These are phyloP conservation scores for Arthrobotrys musiformis DNA, from an alignment of 2,329 filamentous ascomycete genomes.

Conservation along the genomic window DNA sequence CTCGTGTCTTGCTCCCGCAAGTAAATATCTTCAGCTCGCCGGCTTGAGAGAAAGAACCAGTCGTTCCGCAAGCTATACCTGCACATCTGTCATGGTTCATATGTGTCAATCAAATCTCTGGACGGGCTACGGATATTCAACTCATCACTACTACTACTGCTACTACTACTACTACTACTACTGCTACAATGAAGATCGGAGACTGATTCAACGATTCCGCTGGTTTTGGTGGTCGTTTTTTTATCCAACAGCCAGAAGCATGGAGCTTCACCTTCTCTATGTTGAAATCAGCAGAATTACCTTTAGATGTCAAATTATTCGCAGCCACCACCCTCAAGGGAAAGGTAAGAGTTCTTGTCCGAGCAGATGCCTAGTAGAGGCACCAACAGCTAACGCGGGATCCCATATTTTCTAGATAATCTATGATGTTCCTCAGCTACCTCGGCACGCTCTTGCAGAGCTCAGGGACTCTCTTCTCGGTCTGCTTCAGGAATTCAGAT, in stretches of 20 bases:
- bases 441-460: conserved; percentile 76
- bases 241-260: conserved; percentile 76
- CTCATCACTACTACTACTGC: conserved; percentile 11
- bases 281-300: conserved; percentile 80
- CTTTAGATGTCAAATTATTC: conserved; percentile 85
- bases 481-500: conserved; percentile 81
- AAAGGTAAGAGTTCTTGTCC: conserved; percentile 74
- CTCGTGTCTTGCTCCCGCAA: conserved; percentile 35
- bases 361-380: conserved; percentile 11
- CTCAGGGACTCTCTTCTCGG: conserved; percentile 85
- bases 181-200: conserved; percentile 46
- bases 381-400: not conserved
- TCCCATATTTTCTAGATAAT: conserved; percentile 75
- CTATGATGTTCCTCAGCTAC: conserved; percentile 92
- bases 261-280: conserved; percentile 90
- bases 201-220: conserved; percentile 39
- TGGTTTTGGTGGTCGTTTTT: conserved; percentile 45
- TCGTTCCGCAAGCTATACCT: conserved; percentile 26
- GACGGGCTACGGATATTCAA: conserved; percentile 49
- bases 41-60: conserved; percentile 27
- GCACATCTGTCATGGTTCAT: conserved; percentile 43
- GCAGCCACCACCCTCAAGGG: conserved; percentile 96
- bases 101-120: conserved; percentile 47
- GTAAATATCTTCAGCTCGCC: conserved; percentile 37
- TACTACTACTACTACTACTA: conserved; percentile 13